Evolutionary conservation across 75 land plant genomes (phyloP), one percentile per base, ranked within the genome.

Genomic region (Azolla pinnata): DNA sequence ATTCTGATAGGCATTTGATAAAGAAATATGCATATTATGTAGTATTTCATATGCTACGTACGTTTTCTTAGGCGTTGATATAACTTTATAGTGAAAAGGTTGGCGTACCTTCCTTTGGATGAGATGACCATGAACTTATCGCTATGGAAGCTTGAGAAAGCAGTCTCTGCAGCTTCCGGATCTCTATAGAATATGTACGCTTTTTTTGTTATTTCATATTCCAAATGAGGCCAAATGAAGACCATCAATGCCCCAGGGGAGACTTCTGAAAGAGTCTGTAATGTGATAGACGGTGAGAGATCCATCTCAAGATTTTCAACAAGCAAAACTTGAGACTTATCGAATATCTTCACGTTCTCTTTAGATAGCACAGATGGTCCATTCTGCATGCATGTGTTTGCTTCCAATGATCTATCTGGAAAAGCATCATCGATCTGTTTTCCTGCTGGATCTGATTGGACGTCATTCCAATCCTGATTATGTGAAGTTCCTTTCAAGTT

Each of bases 91-190:
- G n/a, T n/a, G n/a, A n/a, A n/a, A n/a, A n/a, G n/a, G n/a, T n/a
- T n/a, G n/a, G n/a, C n/a, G n/a, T 46, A 52, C 54, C 54, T 52
- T 52, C 54, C 54, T 26, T 27, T 52, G 3, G 54, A 52, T 24
- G 54, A 52, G 29, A 26, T 29, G 27, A 52, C 14, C 5, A 52
- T 4, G 27, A 52, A 23, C 2, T 25, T 25, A 25, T 14, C 29
- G 10, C 14, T 29, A 2, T 7, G 10, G 24, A 52, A 25, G 1
- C 12, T 52, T 29, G 12, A 1, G 27, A 25, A 52, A 1, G 54
- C 54, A 25, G 29, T 26, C 27, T 52, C 29, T 2, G 54, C 54
- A 52, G 54, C 26, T 24, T 52, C 29, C 24, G 28, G 27, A 27
- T 52, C 54, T 14, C 27, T 3, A 27, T 52, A 52, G 29, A 3